Percentiles rank a stretch among this genome's conserved stretches.
phyloP scores from a whole-genome alignment of 257 asterid genomes.

The Echites panduratus region DNA sequence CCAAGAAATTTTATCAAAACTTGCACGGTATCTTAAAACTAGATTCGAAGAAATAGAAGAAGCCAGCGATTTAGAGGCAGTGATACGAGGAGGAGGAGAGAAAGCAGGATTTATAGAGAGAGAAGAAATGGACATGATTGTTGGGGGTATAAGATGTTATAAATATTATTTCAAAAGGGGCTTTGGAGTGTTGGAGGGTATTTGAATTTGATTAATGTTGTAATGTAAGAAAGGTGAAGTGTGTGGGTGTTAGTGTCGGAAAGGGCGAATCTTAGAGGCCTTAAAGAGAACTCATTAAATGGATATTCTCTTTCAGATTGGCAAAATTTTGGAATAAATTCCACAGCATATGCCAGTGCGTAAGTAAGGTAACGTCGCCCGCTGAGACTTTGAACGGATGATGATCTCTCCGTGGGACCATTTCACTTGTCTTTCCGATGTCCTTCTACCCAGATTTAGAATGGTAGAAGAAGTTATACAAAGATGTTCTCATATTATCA shows the following conservation, averaged over 20 bases:
- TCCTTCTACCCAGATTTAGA: no score
- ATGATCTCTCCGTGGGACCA: background rate
- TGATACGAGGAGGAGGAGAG: slow-evolving; percentile 39
- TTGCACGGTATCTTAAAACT: background rate
- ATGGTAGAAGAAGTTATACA: no score
- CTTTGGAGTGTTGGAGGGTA: background rate
- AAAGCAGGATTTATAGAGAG: slow-evolving; percentile 40
- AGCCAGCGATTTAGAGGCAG: slow-evolving; percentile 14
- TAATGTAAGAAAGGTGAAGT: background rate
- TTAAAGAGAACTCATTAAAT: slow-evolving; percentile 10
- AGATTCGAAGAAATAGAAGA: slow-evolving; percentile 12
- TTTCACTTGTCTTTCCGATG: no score
- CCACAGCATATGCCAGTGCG: slow-evolving; percentile 36
- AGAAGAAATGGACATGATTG: slow-evolving; percentile 42
- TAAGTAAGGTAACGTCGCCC: background rate
- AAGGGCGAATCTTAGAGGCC: slow-evolving; percentile 10
- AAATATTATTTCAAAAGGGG: slow-evolving; percentile 14
- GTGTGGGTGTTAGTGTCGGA: background rate
- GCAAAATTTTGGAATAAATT: slow-evolving; percentile 23
- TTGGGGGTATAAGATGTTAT: slow-evolving; percentile 11
- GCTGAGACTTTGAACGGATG: slow-evolving; percentile 2
- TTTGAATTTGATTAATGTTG: background rate
- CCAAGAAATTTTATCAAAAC: slow-evolving; percentile 18
- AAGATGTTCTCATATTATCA: no score
- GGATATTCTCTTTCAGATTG: slow-evolving; percentile 35